Conservation (phyloP, 2,329 filamentous ascomycete species). For the Cladosporium halotolerans region DNA sequence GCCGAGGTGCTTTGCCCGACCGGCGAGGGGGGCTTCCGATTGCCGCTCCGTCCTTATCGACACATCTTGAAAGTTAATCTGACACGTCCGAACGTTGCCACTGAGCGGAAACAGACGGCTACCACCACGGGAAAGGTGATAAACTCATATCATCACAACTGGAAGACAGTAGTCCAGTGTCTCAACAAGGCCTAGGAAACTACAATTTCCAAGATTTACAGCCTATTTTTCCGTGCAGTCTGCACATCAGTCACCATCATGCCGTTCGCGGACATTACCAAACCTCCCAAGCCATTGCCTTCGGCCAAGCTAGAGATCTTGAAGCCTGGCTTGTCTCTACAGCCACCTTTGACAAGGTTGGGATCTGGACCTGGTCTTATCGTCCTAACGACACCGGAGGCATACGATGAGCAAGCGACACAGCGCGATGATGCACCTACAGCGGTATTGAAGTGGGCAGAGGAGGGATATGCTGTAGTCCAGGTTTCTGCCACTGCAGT, state of each 20-base stretch:
- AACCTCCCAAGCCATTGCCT: conserved; percentile 12
- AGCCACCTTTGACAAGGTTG: conserved; percentile 45
- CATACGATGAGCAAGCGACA: conserved; percentile 33
- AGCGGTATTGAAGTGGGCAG: conserved; percentile 61
- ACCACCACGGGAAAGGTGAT: no score
- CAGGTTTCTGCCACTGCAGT: conserved; percentile 40
- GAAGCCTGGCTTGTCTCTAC: conserved; percentile 23
- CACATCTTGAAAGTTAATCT: no score
- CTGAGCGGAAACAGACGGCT: no score
- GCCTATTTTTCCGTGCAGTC: background rate
- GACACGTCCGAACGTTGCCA: no score
- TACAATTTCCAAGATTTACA: no score
- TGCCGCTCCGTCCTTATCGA: background rate
- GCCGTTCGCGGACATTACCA: conserved; percentile 6
- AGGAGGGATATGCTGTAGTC: conserved; percentile 61
- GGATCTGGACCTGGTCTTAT: conserved; percentile 45
- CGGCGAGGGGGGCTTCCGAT: background rate
- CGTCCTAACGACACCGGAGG: conserved; percentile 33
- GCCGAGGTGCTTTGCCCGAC: no score
- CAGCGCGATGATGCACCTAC: conserved; percentile 40
- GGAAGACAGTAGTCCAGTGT: no score
- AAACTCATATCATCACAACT: no score
- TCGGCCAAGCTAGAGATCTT: conserved; percentile 18
- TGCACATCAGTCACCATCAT: background rate
- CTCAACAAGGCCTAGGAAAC: no score